Evolutionary conservation across 768 basidiomycete genomes (phyloP), one percentile per base, ranked within the genome.

Genomic region (Punctularia strigosozonata): DNA sequence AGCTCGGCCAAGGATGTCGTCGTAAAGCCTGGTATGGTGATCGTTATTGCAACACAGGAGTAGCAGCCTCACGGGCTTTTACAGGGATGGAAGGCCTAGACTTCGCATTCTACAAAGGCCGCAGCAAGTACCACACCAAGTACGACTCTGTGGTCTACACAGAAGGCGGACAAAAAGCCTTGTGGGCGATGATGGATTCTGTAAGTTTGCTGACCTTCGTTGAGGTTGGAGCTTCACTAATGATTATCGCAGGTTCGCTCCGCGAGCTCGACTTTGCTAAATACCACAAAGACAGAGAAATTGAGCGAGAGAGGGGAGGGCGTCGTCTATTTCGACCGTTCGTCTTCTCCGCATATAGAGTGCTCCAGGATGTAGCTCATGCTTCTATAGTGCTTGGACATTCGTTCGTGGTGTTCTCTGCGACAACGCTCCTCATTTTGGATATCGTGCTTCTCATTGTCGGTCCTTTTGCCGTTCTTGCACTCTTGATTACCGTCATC

Each of bases 151-250:
- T 87, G 37, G 75, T 65, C 48, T 56, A 54, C 1, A 32, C 67
- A 22, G 52, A 62, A 2, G 78, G 77, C 0, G 63, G 67, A 10
- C 63, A 67, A 46, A 66, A 60, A 25, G 61, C 79, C 6, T 59
- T 90, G 6, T 89, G 85, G 84, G 67, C 75, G 3, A 83, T 87
- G 78, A 71, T 89, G 71, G 81, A 88, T 44, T 64, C 68, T 1
- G 61, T 75, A 1, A 57, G n/a, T n/a, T n/a, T n/a, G n/a, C n/a
- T n/a, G n/a, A n/a, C n/a, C n/a, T n/a, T n/a, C n/a, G n/a, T n/a
- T n/a, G n/a, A n/a, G n/a, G n/a, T n/a, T n/a, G n/a, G n/a, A n/a
- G n/a, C n/a, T n/a, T n/a, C n/a, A n/a, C n/a, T n/a, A n/a, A n/a
- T n/a, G n/a, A n/a, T n/a, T n/a, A n/a, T n/a, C n/a, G n/a, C n/a